Evolutionary conservation across 495 filamentous ascomycete genomes (phyloP), one percentile per base, ranked within the genome.

Genomic region (Stereocaulon alpinum): DNA sequence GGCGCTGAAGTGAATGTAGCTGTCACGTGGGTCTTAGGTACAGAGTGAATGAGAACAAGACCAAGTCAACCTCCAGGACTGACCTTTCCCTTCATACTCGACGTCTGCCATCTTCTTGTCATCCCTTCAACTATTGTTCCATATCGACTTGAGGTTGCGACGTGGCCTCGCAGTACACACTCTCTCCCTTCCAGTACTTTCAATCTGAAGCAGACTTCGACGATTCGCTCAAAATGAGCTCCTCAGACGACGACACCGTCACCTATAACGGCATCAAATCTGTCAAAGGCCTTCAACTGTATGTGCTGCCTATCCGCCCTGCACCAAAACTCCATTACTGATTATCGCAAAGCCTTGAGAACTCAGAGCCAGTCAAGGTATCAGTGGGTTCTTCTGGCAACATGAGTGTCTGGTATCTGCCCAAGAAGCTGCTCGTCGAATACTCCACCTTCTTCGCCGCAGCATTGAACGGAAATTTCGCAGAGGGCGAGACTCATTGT

Each of bases 341-440:
- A 54, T 12, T 20, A 14, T 41, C 1, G 15, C 9, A 41, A 5
- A 54, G 51, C 17, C 51, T 54, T 24, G 11, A 14, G 10, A 6
- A 37, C 34, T 54, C 51, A 9, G 51, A 54, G 2, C 20, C 51
- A 7, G 30, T 37, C 34, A 30, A 34, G 40, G 51, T 54, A 32
- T 12, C n/a, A 34, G 51, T 54, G 1, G 51, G n/a, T 40, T 24
- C 51, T 22, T 6, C 2, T 18, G 51, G 3, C 34, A 4, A 6
- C 14, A 12, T 15, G 10, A 54, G 24, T 49, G 49, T 29, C 15
- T 56, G 59, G 52, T 24, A 27, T 12, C 43, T 61, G 6, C 59
- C 59, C 9, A 56, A 61, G 41, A n/a, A 56, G 14, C 43, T 61
- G 14, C 59, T 61, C 9, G 27, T 40, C 5, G 40, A 51, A 2